Base-by-base conservation (phyloP, 2,329 filamentous ascomycete genomes). In the Neopestalotiopsis clavispora region DNA sequence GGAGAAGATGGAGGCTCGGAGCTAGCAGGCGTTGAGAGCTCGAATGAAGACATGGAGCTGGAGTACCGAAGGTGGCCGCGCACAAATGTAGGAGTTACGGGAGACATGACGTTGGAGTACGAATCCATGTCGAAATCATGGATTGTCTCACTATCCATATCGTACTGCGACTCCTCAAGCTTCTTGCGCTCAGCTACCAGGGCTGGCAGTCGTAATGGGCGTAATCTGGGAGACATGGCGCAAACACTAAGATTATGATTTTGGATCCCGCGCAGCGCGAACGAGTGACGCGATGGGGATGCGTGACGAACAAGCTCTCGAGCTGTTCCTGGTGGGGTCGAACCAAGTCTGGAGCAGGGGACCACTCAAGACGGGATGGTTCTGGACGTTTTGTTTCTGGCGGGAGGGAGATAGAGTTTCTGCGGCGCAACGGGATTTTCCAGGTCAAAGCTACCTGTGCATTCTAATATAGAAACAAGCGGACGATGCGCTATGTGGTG, bases 21-120 rank as follows among this genome's bases (percentile, higher is more conserved):
- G 73, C 81, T 81, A 4, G 79, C 77, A 23, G 86, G 82, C 17
- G 87, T 84, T 40, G 85, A 83, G 9, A 93, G 85, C 68, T 92
- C 91, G 68, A 94, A 84, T 4, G 94, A 97, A 1, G 94, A 97
- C 34, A 87, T 86, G 0, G 94, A 96, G 81, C 93, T 95, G 30
- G 90, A 87, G 74, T 88, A 89, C 74, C 90, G 87, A 63, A 87
- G 81, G 78, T 92, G 90, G 42, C 88, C 88, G 69, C 87, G 87
- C 3, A 86, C 91, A 76, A 92, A 93, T 20, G 90, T 92, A 28
- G 92, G 91, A 57, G 91, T 93, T 49, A 91, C 82, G 65, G 92
- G 92, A 23, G 92, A 91, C 13, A 89, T 88, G 72, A 90, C 84
- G 73, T 92, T 92, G 23, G 92, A 94, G 12, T 85, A 85, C 20